Conservation (phyloP, 1,284 basidiomycete genomes). For the Anthracocystis setariae region DNA sequence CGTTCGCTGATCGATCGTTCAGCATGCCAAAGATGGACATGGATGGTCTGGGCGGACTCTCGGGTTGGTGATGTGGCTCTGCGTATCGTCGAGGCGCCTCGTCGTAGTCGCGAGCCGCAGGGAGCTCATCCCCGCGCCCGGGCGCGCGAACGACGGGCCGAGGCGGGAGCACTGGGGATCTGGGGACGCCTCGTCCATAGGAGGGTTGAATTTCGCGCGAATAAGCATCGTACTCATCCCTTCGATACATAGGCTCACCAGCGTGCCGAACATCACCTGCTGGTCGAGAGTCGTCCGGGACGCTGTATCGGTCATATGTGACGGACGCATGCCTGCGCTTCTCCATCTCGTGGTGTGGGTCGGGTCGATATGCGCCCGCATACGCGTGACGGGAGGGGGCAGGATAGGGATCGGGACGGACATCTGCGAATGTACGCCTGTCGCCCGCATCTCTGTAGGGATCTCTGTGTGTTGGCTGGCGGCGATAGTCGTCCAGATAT, state of each 20-base stretch:
- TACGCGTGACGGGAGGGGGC: conserved; percentile 23
- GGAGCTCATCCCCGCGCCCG: conserved; percentile 10
- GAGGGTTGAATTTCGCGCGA: conserved; percentile 49
- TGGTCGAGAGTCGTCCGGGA: conserved; percentile 18
- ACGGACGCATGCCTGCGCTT: conserved; percentile 19
- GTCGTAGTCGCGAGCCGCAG: conserved; percentile 13
- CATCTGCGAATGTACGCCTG: conserved; percentile 19
- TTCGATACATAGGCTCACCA: conserved; percentile 20
- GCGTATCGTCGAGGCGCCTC: conserved; percentile 8
- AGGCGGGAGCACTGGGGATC: conserved; percentile 24
- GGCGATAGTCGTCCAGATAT: conserved; percentile 19
- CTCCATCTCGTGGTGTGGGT: conserved; percentile 19
- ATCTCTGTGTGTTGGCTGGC: conserved; percentile 20
- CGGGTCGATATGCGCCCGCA: conserved; percentile 17
- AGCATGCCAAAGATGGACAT: conserved; percentile 57
- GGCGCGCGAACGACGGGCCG: conserved; percentile 9
- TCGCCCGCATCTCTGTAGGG: conserved; percentile 20
- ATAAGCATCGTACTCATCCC: conserved; percentile 33
- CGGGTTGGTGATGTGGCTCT: conserved; percentile 21
- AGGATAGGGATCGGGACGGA: conserved; percentile 18
- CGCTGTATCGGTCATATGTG: conserved; percentile 27
- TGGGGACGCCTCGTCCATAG: conserved; percentile 34
- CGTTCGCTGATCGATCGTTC: conserved; percentile 46
- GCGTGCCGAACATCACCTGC: conserved; percentile 7
- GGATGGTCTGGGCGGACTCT: conserved; percentile 43